Conservation (phyloP, 257 asterid species). For the Rehmannia glutinosa region DNA sequence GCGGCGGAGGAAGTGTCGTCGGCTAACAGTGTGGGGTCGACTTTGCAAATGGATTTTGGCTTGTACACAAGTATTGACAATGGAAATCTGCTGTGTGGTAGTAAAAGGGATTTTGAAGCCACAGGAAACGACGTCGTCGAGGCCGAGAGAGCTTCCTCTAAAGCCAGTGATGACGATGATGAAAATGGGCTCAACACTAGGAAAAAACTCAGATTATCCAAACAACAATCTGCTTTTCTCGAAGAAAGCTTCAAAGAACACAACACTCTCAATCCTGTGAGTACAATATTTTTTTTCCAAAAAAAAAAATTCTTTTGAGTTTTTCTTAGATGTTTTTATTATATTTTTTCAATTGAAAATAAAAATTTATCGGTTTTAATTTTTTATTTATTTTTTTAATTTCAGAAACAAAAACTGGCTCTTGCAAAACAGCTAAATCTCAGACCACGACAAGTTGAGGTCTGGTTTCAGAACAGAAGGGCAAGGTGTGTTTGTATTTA, state of each 20-base stretch:
- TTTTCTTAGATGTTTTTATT: neutral
- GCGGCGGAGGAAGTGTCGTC: constrained; percentile 54
- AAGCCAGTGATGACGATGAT: constrained; percentile 55
- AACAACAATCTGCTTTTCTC: constrained; percentile 71
- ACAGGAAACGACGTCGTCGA: constrained; percentile 38
- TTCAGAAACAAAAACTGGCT: constrained; percentile 64
- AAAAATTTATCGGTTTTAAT: neutral
- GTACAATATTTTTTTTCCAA: constrained; percentile 5
- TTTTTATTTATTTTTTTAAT: neutral
- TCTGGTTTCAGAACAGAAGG: constrained; percentile 77
- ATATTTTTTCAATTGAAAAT: neutral
- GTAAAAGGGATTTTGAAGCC: constrained; percentile 25
- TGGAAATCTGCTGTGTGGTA: neutral
- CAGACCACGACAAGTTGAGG: constrained; percentile 74
- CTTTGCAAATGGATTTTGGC: constrained; percentile 39
- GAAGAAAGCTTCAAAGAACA: constrained; percentile 73
- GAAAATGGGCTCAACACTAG: constrained; percentile 42
- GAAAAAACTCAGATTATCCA: constrained; percentile 63
- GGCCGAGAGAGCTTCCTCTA: constrained; percentile 35
- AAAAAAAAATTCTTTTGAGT: no score
- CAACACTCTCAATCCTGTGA: constrained; percentile 68
- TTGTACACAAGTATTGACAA: constrained; percentile 30
- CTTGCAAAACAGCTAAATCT: constrained; percentile 76
- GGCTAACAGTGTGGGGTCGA: constrained; percentile 45
- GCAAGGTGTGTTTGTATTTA: constrained; percentile 45